Conservation (phyloP, 2,329 filamentous ascomycete species). For the Penicillium janthinellum region DNA sequence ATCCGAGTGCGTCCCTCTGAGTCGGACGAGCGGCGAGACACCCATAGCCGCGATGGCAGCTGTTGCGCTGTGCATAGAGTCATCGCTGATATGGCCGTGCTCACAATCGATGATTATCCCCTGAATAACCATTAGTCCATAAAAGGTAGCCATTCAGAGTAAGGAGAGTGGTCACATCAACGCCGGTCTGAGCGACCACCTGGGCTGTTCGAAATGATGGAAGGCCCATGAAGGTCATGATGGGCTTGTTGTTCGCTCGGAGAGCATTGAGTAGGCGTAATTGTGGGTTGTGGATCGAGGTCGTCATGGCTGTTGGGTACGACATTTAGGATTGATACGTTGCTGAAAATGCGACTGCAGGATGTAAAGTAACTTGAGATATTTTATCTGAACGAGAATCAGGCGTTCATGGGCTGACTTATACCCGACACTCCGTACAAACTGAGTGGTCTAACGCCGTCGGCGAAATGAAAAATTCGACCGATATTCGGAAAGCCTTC, state of each 20-base stretch:
- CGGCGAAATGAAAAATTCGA: too few species aligned
- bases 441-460: too few species aligned
- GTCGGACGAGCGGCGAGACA: slow-evolving; percentile 27
- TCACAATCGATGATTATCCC: slow-evolving; percentile 31
- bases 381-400: too few species aligned
- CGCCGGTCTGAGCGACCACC: slow-evolving; percentile 23
- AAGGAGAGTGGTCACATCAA: slow-evolving; percentile 19
- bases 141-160: too few species aligned
- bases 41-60: slow-evolving; percentile 29
- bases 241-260: slow-evolving; percentile 15
- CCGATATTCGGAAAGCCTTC: too few species aligned
- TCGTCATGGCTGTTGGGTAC: slow-evolving; percentile 4
- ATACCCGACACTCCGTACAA: too few species aligned
- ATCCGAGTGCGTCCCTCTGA: slow-evolving; percentile 24
- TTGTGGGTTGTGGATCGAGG: slow-evolving; percentile 13
- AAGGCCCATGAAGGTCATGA: slow-evolving; percentile 25
- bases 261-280: slow-evolving; percentile 22
- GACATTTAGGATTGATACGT: too few species aligned
- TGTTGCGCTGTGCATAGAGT: slow-evolving; percentile 31
- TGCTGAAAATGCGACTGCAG: too few species aligned
- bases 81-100: slow-evolving; percentile 32
- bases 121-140: too few species aligned
- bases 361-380: too few species aligned
- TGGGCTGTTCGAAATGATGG: slow-evolving; percentile 27
- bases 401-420: too few species aligned